Conservation (phyloP, 257 asterid genomes). For the Rauvolfia tetraphylla region DNA sequence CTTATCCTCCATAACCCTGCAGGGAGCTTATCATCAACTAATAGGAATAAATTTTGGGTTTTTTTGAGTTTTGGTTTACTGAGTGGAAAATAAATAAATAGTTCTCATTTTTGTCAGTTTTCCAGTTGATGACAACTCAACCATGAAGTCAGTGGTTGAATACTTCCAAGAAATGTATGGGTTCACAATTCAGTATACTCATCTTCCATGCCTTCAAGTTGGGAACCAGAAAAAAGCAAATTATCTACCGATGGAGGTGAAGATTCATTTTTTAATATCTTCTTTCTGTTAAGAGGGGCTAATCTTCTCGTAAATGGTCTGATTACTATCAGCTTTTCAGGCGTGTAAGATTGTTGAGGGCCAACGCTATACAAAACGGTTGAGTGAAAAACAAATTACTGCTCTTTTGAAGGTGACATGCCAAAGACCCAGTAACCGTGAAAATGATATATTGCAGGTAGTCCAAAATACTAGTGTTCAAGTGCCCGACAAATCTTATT, state of each 20-base stretch:
- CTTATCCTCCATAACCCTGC: not conserved
- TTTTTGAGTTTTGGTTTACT: not conserved
- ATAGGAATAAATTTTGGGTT: not conserved
- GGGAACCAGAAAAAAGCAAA: conserved; percentile 99
- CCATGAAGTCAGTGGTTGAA: conserved; percentile 94
- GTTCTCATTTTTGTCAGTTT: conserved; percentile 44
- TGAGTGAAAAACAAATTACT: conserved; percentile 96
- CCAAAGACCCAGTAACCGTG: conserved; percentile 98
- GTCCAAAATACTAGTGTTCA: not conserved
- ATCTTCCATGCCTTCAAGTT: conserved; percentile 99
- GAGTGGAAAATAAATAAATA: not conserved
- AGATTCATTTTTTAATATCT: not conserved
- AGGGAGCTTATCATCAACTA: not conserved
- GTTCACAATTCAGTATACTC: conserved; percentile 81
- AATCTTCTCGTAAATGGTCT: conserved; percentile 10
- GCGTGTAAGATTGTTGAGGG: conserved; percentile 99
- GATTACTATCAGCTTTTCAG: conserved; percentile 33
- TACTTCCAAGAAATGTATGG: conserved; percentile 95
- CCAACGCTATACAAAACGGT: conserved; percentile 91
- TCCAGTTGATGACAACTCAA: conserved; percentile 85
- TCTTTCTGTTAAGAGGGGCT: not conserved
- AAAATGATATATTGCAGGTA: conserved; percentile 89
- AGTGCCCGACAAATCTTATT: not conserved
- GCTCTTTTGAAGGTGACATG: conserved; percentile 89
- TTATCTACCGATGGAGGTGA: conserved; percentile 98